Conservation (phyloP, 176 grass and related monocot genomes). For the Juncus inflexus region DNA sequence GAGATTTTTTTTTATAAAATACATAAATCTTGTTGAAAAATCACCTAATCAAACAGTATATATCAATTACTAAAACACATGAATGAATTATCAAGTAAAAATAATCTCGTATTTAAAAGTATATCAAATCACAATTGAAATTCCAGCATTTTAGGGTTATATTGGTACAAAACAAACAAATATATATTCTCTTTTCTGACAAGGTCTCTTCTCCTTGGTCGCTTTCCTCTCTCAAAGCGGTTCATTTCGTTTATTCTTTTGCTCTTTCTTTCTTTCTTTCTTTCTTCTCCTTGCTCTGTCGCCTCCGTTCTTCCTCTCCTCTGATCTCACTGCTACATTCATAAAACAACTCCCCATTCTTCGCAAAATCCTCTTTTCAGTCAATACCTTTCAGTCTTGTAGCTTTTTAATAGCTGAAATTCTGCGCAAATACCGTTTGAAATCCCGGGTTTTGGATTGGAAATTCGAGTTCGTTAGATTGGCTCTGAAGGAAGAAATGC, state of each 20-base stretch:
- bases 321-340: not conserved
- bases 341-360: not conserved
- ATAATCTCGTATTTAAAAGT: too few species aligned
- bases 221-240: not conserved
- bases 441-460: not conserved
- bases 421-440: constrained; percentile 1
- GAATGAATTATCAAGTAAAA: too few species aligned
- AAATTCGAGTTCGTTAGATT: constrained; percentile 12
- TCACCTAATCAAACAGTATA: too few species aligned
- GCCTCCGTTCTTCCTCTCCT: not conserved
- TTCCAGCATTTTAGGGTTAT: constrained; percentile 1
- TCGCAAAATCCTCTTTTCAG: not conserved
- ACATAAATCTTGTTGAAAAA: too few species aligned
- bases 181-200: too few species aligned
- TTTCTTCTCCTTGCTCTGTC: not conserved
- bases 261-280: too few species aligned
- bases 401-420: not conserved
- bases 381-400: not conserved
- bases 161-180: constrained; percentile 1
- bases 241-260: not conserved
- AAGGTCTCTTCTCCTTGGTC: not conserved
- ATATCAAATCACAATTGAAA: too few species aligned
- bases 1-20: too few species aligned
- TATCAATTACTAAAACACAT: too few species aligned
- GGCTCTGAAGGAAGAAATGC: constrained; percentile 32